Conservation (phyloP, 2,329 filamentous ascomycete species). For the Byssothecium circinans region DNA sequence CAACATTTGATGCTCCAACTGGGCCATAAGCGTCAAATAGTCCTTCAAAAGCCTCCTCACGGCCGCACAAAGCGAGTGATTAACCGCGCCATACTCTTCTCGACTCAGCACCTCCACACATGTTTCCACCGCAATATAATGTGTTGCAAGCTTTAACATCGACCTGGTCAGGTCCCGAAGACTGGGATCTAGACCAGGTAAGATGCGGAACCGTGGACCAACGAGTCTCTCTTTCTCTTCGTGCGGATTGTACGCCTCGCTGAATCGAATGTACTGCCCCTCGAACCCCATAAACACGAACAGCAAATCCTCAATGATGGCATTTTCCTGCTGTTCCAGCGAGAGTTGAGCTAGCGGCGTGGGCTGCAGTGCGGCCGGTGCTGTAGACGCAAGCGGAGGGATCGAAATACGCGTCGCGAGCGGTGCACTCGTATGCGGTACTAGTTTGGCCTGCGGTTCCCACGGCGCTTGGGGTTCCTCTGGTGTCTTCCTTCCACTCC, state of each 20-base stretch:
- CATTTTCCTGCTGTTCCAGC: slow-evolving; percentile 80
- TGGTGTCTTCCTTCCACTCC: slow-evolving; percentile 19
- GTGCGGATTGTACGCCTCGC: slow-evolving; percentile 76
- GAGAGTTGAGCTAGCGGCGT: slow-evolving; percentile 69
- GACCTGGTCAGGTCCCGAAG: slow-evolving; percentile 82
- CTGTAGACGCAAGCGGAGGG: slow-evolving; percentile 64
- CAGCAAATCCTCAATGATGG: slow-evolving; percentile 84
- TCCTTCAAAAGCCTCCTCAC: slow-evolving; percentile 90
- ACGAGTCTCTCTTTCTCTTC: slow-evolving; percentile 85
- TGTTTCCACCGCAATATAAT: slow-evolving; percentile 86
- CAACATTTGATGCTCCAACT: slow-evolving; percentile 89
- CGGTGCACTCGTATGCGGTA: slow-evolving; percentile 70
- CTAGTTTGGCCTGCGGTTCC: slow-evolving; percentile 77
- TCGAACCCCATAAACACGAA: slow-evolving; percentile 99
- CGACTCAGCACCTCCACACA: slow-evolving; percentile 94
- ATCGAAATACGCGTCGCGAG: slow-evolving; percentile 68
- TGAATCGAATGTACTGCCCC: slow-evolving; percentile 93
- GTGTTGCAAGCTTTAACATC: slow-evolving; percentile 92
- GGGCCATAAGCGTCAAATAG: slow-evolving; percentile 88
- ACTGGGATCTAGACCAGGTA: slow-evolving; percentile 85
- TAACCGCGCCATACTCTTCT: slow-evolving; percentile 90
- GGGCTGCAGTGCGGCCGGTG: slow-evolving; percentile 70
- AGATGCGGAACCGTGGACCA: slow-evolving; percentile 78
- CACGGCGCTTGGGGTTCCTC: slow-evolving; percentile 56
- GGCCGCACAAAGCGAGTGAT: slow-evolving; percentile 93